Percentiles rank a stretch among this genome's conserved stretches.
These are phyloP conservation scores for Diplosphaera chodatii DNA, from an alignment of 139 green algal species.

Conservation along the genomic window DNA sequence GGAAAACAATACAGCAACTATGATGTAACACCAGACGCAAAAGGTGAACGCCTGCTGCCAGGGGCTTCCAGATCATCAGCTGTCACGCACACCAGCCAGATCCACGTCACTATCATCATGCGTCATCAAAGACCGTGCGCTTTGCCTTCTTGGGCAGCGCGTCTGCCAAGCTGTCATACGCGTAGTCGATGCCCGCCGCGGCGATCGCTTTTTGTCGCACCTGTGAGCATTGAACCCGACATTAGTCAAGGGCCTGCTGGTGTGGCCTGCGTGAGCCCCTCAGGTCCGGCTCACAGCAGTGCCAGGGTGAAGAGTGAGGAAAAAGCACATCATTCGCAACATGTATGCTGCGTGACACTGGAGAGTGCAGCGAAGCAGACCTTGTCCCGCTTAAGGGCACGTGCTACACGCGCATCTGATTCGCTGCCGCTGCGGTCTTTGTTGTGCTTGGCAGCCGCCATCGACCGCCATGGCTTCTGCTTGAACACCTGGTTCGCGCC, in stretches of 20 bases:
- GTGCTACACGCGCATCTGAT: neutral
- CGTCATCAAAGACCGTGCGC: neutral
- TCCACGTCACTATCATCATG: neutral
- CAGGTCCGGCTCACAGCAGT: no score
- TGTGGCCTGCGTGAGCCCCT: no score
- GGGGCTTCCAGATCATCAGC: no score
- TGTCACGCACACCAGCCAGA: no score
- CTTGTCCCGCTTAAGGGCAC: neutral
- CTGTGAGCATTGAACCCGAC: neutral
- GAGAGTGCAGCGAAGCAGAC: no score
- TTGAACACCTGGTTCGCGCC: neutral
- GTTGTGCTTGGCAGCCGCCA: conserved; percentile 7
- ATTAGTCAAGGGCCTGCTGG: no score
- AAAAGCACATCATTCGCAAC: no score
- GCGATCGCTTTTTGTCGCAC: conserved; percentile 48
- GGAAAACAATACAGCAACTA: no score
- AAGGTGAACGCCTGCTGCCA: no score
- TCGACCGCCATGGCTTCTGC: neutral
- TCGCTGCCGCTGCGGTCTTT: neutral
- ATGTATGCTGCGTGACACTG: no score
- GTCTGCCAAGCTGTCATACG: conserved; percentile 47
- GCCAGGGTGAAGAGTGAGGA: no score
- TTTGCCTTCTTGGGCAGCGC: conserved; percentile 24
- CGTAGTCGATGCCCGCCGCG: conserved; percentile 75
- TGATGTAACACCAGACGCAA: no score